These are phyloP conservation scores for Thermothelomyces thermophilus DNA, from an alignment of 2,329 filamentous ascomycete genomes.

Conservation along the genomic window DNA sequence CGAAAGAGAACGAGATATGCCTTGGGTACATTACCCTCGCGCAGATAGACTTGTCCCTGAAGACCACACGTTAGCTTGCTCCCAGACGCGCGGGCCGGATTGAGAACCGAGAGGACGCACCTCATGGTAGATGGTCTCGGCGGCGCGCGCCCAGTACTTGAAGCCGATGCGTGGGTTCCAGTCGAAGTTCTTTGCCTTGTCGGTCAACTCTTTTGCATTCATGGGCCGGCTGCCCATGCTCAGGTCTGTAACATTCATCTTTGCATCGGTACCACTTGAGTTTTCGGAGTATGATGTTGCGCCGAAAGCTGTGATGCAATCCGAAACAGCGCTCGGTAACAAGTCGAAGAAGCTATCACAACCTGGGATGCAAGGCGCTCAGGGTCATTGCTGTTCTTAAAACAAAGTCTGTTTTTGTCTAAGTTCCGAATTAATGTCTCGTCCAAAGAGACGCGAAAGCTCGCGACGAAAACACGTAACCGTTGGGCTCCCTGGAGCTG, in stretches of 20 bases:
- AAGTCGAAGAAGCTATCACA: neutral
- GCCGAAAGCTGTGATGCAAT: neutral
- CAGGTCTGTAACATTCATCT: constrained; percentile 8
- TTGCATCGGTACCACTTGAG: neutral
- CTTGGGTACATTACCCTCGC: constrained; percentile 78
- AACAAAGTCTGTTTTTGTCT: neutral
- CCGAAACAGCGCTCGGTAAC: no score
- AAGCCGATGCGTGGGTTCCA: constrained; percentile 73
- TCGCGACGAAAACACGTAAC: neutral
- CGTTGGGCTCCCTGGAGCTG: neutral
- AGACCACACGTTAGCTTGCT: constrained; percentile 20
- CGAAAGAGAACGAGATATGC: constrained; percentile 89
- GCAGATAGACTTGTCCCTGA: constrained; percentile 77
- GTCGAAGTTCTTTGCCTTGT: constrained; percentile 69
- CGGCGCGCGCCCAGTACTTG: constrained; percentile 74
- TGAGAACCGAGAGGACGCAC: constrained; percentile 40
- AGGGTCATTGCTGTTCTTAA: neutral
- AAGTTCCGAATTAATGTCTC: neutral
- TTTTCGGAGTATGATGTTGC: neutral
- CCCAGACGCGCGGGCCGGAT: neutral
- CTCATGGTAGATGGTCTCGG: constrained; percentile 73
- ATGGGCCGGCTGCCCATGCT: constrained; percentile 45
- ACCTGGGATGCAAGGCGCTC: neutral
- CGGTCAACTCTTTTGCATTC: constrained; percentile 69
- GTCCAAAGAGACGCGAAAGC: neutral